These are phyloP conservation scores for Manihot esculenta DNA, from an alignment of 441 rosid genomes.

Conservation along the genomic window DNA sequence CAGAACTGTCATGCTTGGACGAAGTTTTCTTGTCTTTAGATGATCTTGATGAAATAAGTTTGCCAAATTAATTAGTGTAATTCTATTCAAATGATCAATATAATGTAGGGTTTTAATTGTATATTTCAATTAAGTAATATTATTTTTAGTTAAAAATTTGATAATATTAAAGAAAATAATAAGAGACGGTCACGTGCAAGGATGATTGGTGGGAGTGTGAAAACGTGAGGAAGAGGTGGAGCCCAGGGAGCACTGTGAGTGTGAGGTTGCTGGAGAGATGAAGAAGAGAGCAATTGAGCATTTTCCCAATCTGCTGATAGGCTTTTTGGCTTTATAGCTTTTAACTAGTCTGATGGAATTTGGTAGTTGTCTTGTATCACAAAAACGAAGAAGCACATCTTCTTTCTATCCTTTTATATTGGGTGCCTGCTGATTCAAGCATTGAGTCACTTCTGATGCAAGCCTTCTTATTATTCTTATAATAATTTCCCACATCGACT, in stretches of 20 bases:
- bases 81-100: not conserved
- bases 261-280: no score
- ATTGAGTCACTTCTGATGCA: slow-evolving; percentile 71
- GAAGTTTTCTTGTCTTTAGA: slow-evolving; percentile 90
- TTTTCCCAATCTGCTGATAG: slow-evolving; percentile 19
- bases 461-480: slow-evolving; percentile 29
- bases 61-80: slow-evolving; percentile 30
- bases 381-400: slow-evolving; percentile 31
- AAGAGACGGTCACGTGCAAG: slow-evolving; percentile 26
- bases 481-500: no score
- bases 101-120: not conserved
- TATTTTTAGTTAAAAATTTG: no score
- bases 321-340: slow-evolving; percentile 14
- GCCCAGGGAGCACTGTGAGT: slow-evolving; percentile 44
- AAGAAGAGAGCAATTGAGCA: not conserved
- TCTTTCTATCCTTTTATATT: not conserved
- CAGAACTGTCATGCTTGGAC: slow-evolving; percentile 84
- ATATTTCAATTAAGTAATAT: not conserved
- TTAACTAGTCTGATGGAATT: slow-evolving; percentile 32
- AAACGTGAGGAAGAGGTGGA: slow-evolving; percentile 36
- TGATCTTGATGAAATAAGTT: slow-evolving; percentile 85
- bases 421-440: slow-evolving; percentile 72
- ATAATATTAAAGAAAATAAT: no score
- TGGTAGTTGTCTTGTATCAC: slow-evolving; percentile 55
- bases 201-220: not conserved